phyloP scores from a whole-genome alignment of 2,329 filamentous ascomycete genomes.

The Endothia cerciana region DNA sequence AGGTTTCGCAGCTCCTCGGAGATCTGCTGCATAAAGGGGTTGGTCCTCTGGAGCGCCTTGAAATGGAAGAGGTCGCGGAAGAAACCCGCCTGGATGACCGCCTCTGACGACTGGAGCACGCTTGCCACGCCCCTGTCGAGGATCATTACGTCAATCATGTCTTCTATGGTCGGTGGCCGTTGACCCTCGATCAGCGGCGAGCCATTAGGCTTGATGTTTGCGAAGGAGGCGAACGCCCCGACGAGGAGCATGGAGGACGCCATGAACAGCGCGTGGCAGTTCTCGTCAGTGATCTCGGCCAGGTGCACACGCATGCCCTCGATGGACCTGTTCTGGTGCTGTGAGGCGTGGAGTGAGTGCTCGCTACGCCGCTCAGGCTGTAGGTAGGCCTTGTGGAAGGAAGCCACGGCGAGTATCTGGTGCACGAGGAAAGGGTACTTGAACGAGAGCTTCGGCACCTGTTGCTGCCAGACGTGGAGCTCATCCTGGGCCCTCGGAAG shows the following conservation, averaged over 20 bases:
- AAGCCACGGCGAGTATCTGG: conserved; percentile 39
- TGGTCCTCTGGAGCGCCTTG: conserved; percentile 15
- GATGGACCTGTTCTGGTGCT: conserved; percentile 40
- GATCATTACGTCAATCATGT: conserved; percentile 40
- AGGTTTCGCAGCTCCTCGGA: conserved; percentile 22
- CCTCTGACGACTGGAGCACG: conserved; percentile 36
- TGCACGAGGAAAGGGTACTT: conserved; percentile 38
- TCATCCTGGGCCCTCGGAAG: conserved; percentile 38
- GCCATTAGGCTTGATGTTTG: conserved; percentile 30
- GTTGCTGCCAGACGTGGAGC: conserved; percentile 38
- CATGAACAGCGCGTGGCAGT: conserved; percentile 40
- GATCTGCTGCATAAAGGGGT: conserved; percentile 22
- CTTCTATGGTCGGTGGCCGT: conserved; percentile 33
- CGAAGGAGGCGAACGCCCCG: conserved; percentile 38
- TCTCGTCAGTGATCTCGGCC: conserved; percentile 34
- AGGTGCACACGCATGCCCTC: conserved; percentile 37
- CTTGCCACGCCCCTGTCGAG: conserved; percentile 39
- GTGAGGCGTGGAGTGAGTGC: conserved; percentile 37
- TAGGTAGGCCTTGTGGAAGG: conserved; percentile 37
- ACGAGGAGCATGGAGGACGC: conserved; percentile 39
- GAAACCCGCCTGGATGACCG: conserved; percentile 30
- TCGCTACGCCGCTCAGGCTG: conserved; percentile 33
- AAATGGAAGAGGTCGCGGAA: conserved; percentile 33
- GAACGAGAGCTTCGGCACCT: conserved; percentile 35
- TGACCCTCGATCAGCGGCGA: conserved; percentile 20